Percentiles rank a stretch among this genome's conserved stretches.
These are phyloP conservation scores for Prunus campanulata DNA, from an alignment of 306 rosid genomes.

Conservation along the genomic window DNA sequence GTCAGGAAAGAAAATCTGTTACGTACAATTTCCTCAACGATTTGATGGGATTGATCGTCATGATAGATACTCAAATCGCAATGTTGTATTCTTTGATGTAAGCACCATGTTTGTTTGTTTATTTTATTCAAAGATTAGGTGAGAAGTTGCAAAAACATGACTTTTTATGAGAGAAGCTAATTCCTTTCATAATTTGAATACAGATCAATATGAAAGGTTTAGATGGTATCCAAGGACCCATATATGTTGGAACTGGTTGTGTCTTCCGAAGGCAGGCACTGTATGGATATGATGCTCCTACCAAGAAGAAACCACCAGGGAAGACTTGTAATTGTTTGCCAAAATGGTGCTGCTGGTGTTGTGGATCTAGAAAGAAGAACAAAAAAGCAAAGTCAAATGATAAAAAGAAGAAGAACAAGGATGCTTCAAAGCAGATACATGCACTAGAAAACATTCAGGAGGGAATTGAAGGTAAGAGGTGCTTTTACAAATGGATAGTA, in stretches of 20 bases:
- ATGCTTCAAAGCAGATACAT: slow-evolving; percentile 57
- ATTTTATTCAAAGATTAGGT: not conserved
- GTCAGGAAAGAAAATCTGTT: slow-evolving; percentile 81
- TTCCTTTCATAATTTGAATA: not conserved
- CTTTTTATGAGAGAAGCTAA: slow-evolving; percentile 18
- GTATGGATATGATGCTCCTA: slow-evolving; percentile 88
- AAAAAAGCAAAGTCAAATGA: slow-evolving; percentile 48
- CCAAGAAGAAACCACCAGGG: slow-evolving; percentile 66
- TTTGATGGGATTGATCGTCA: slow-evolving; percentile 92
- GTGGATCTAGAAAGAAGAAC: slow-evolving; percentile 65
- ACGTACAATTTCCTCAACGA: slow-evolving; percentile 92
- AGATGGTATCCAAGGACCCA: slow-evolving; percentile 96
- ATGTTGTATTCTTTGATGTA: slow-evolving; percentile 92
- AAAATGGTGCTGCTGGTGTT: slow-evolving; percentile 75
- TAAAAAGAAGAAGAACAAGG: slow-evolving; percentile 59
- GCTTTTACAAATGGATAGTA: not conserved
- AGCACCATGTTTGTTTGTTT: slow-evolving; percentile 17
- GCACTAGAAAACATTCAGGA: slow-evolving; percentile 74
- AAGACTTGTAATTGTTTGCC: slow-evolving; percentile 90
- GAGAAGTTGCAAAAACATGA: not conserved
- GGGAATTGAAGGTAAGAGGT: slow-evolving; percentile 65
- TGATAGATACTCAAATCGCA: slow-evolving; percentile 91
- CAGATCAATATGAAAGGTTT: slow-evolving; percentile 96
- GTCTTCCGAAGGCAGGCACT: slow-evolving; percentile 95
- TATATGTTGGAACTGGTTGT: slow-evolving; percentile 93